Percentiles rank a stretch among this genome's conserved stretches.
These are phyloP conservation scores for Trichoderma brevicompactum DNA, from an alignment of 2,329 filamentous ascomycete genomes.

Conservation along the genomic window DNA sequence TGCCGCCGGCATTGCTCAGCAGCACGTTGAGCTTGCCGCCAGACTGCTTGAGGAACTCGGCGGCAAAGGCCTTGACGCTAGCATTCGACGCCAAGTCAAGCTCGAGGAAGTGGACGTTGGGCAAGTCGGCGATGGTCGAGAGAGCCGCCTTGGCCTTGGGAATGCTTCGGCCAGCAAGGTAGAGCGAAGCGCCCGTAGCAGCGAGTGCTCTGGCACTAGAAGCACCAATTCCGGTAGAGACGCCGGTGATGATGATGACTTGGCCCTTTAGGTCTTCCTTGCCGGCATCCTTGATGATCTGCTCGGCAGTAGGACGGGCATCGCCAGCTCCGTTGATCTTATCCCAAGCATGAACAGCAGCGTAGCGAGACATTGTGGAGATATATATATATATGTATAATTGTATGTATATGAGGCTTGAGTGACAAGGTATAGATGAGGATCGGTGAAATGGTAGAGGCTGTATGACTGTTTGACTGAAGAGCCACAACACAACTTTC, in stretches of 20 bases:
- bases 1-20: constrained; percentile 34
- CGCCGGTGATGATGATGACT: constrained; percentile 50
- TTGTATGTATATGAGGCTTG: neutral
- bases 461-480: neutral
- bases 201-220: constrained; percentile 50
- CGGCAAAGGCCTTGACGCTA: constrained; percentile 35
- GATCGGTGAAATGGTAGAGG: too few relatives aligned
- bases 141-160: constrained; percentile 31
- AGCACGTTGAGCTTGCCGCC: constrained; percentile 33
- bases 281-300: constrained; percentile 44
- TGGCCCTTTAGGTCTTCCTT: constrained; percentile 42
- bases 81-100: constrained; percentile 36
- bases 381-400: neutral
- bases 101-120: constrained; percentile 29
- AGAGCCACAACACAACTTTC: neutral
- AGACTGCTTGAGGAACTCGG: constrained; percentile 29
- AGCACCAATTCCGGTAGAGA: constrained; percentile 48
- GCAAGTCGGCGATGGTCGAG: constrained; percentile 24
- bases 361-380: constrained; percentile 30
- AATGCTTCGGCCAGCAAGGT: constrained; percentile 32
- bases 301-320: constrained; percentile 45
- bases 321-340: constrained; percentile 41
- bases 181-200: constrained; percentile 40
- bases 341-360: constrained; percentile 42
- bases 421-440: neutral